phyloP scores from a whole-genome alignment of 2,329 filamentous ascomycete genomes.

The Blastomyces emzantsi region DNA sequence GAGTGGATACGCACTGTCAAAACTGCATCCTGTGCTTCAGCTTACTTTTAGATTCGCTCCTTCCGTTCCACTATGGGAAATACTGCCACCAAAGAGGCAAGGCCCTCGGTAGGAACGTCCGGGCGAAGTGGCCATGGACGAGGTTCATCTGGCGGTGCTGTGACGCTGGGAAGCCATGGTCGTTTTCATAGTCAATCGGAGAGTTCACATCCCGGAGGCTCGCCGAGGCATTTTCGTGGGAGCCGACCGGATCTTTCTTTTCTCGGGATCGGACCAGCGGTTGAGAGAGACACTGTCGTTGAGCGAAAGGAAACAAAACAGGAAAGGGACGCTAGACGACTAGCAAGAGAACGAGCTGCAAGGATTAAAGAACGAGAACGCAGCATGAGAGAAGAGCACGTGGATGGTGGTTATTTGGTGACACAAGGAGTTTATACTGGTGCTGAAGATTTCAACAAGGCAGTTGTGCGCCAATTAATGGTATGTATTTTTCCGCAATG shows the following conservation, averaged over 20 bases:
- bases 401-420: conserved; percentile 90
- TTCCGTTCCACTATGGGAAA: conserved; percentile 34
- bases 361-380: conserved; percentile 77
- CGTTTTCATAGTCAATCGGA: conserved; percentile 10
- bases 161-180: neutral
- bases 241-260: conserved; percentile 53
- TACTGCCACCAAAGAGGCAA: conserved; percentile 40
- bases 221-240: conserved; percentile 31
- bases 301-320: conserved; percentile 79
- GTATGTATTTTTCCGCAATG: conserved; percentile 42
- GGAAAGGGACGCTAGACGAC: conserved; percentile 75
- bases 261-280: conserved; percentile 43
- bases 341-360: conserved; percentile 69
- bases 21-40: neutral
- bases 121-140: conserved; percentile 14
- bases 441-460: conserved; percentile 85
- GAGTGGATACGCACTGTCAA: neutral
- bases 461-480: conserved; percentile 79
- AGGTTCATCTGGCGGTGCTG: conserved; percentile 6
- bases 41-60: conserved; percentile 11
- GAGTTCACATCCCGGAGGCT: conserved; percentile 8
- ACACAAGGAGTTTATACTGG: conserved; percentile 92
- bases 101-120: conserved; percentile 19
- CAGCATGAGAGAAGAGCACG: conserved; percentile 82
- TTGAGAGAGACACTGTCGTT: conserved; percentile 45